A percentile compares a stretch with the other conserved stretches of the same genome.
Conservation (phyloP, 495 filamentous ascomycete genomes). For the Aspergillus conjunctus region DNA sequence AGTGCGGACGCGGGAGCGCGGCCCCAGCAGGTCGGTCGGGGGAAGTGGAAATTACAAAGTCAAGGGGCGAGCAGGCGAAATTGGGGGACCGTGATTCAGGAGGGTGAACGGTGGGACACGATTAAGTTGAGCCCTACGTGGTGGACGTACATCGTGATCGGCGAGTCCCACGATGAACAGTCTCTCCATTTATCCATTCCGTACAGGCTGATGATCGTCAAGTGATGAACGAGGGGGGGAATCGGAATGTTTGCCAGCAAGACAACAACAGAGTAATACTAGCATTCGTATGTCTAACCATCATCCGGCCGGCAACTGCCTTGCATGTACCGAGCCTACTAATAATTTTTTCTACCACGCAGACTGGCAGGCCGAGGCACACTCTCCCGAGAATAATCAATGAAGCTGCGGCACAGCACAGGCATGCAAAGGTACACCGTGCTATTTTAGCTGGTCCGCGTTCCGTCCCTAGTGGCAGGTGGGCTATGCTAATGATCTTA, state of each 20-base stretch:
- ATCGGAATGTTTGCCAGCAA: too few relatives aligned
- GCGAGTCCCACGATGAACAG: neutral
- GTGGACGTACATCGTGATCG: neutral
- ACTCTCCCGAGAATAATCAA: neutral
- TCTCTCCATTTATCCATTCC: neutral
- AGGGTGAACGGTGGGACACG: neutral
- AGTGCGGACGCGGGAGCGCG: too few relatives aligned
- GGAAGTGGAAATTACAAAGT: neutral
- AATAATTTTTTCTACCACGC: neutral
- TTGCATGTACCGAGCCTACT: neutral
- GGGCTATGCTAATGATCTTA: too few relatives aligned
- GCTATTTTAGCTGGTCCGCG: neutral
- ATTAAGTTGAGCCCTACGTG: neutral
- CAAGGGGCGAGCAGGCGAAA: neutral
- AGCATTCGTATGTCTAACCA: too few relatives aligned
- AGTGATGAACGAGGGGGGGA: neutral
- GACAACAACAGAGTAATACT: too few relatives aligned
- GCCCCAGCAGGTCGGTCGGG: too few relatives aligned
- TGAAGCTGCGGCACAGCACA: neutral
- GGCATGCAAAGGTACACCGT: neutral
- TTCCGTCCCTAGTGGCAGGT: too few relatives aligned
- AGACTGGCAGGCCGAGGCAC: neutral
- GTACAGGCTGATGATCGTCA: neutral
- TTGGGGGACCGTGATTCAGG: neutral
- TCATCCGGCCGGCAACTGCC: neutral